Percentiles rank a stretch among this genome's conserved stretches.
These are phyloP conservation scores for Musa balbisiana DNA, from an alignment of 202 grass and related monocot genomes.

Conservation along the genomic window DNA sequence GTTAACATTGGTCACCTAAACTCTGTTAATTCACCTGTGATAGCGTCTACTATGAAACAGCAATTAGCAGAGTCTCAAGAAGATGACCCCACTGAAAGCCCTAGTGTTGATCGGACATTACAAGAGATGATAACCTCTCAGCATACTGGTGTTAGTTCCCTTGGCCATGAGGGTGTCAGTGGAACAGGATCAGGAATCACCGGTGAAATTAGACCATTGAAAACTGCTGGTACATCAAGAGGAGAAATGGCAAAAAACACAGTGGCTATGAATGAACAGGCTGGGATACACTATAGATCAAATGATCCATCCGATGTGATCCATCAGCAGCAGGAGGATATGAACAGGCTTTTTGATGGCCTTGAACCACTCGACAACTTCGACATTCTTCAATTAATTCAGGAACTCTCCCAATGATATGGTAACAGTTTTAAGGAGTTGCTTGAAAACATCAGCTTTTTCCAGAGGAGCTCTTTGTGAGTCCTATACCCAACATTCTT, in stretches of 20 bases:
- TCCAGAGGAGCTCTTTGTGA: no score
- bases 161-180: neutral
- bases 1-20: neutral
- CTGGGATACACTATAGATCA: constrained; percentile 9
- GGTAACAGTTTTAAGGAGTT: neutral
- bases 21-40: constrained; percentile 9
- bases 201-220: neutral
- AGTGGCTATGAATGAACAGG: constrained; percentile 25
- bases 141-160: neutral
- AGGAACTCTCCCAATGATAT: constrained; percentile 23
- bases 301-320: constrained; percentile 10
- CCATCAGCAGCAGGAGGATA: constrained; percentile 23
- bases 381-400: constrained; percentile 27
- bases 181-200: constrained; percentile 15
- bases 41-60: constrained; percentile 1
- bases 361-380: constrained; percentile 14
- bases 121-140: constrained; percentile 34
- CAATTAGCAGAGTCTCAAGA: constrained; percentile 7
- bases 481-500: no score
- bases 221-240: neutral
- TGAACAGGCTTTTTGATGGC: constrained; percentile 17
- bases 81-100: constrained; percentile 13
- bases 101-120: constrained; percentile 24
- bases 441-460: neutral
- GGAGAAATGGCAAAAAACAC: constrained; percentile 17